Evolutionary conservation across 2,329 filamentous ascomycete genomes (phyloP), one percentile per base, ranked within the genome.

Genomic region (Trichoderma harzianum): DNA sequence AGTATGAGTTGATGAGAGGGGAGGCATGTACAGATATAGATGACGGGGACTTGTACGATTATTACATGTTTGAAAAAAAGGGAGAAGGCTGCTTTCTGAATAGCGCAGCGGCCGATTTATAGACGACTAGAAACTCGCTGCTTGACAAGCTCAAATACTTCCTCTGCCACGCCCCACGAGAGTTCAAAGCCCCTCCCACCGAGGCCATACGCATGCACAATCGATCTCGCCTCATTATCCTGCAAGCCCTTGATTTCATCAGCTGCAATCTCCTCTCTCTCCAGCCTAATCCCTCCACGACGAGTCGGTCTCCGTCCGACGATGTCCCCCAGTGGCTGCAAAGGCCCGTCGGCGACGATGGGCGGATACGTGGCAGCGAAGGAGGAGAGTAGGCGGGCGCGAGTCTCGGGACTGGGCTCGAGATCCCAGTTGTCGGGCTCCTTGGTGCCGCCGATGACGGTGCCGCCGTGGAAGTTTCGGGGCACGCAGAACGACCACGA

Each of bases 391-490:
- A 79, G 26, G 1, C 74, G 77, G 47, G 81, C 78, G 21, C 89
- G 81, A 0, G 85, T 84, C 67, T 86, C 84, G 1, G 74, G 72
- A 0, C 83, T 86, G 1, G 88, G 85, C 21, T 83, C 79, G 0
- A 83, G 78, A 61, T 86, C 82, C 86, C 87, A 90, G 77, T 90
- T 82, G 70, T 86, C 80, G 1, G 85, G 83, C 76, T 91, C 86
- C 77, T 91, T 91, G 11, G 89, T 92, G 0, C 90, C 90, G 6
- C 90, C 90, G 24, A 92, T 86, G 51, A 92, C 83, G 0, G 90
- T 92, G 3, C 90, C 90, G 3, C 90, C 90, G 39, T 87, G 83
- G 30, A 89, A 86, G 10, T 85, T 86, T 3, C 90, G 85, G 1
- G 90, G 89, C 7, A 92, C 87, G 60, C 86, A 85, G 74, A 92